These are phyloP conservation scores for Macrocybe sp. DNA, from an alignment of 1,284 basidiomycete species.

Conservation along the genomic window DNA sequence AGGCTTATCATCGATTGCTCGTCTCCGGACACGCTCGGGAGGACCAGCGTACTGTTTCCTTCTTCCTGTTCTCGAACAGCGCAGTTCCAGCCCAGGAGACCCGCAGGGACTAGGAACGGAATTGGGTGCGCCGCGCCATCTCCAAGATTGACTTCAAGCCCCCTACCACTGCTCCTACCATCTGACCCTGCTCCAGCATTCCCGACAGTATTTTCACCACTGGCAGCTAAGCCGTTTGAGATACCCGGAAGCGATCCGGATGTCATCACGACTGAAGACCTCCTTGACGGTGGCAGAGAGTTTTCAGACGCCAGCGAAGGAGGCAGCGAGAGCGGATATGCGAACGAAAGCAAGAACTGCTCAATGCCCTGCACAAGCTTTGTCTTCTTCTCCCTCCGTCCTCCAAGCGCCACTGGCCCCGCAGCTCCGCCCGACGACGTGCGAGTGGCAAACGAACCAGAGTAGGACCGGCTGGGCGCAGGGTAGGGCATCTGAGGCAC, in stretches of 20 bases:
- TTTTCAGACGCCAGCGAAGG: constrained; percentile 5
- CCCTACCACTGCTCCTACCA: too few relatives aligned
- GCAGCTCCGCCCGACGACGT: constrained; percentile 1
- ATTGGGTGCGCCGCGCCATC: not conserved
- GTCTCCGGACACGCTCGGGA: not conserved
- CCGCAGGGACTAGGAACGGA: constrained; percentile 13
- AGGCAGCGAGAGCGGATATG: constrained; percentile 19
- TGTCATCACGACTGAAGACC: not conserved
- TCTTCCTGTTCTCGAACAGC: not conserved
- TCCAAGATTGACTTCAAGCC: not conserved
- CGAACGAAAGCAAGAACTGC: constrained; percentile 28
- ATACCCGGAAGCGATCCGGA: not conserved
- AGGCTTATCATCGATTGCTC: not conserved
- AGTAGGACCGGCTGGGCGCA: not conserved
- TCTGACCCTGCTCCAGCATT: not conserved
- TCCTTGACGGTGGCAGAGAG: constrained; percentile 5
- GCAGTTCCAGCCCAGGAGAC: constrained; percentile 3
- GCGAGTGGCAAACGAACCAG: not conserved
- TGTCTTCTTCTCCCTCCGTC: constrained; percentile 10
- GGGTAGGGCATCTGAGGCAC: too few relatives aligned
- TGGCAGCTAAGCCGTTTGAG: not conserved
- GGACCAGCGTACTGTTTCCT: not conserved
- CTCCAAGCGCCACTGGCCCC: not conserved
- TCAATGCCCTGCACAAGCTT: constrained; percentile 31
- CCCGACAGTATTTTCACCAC: not conserved